These are phyloP conservation scores for Ophiostoma populinum DNA, from an alignment of 2,329 filamentous ascomycete genomes.

Conservation along the genomic window DNA sequence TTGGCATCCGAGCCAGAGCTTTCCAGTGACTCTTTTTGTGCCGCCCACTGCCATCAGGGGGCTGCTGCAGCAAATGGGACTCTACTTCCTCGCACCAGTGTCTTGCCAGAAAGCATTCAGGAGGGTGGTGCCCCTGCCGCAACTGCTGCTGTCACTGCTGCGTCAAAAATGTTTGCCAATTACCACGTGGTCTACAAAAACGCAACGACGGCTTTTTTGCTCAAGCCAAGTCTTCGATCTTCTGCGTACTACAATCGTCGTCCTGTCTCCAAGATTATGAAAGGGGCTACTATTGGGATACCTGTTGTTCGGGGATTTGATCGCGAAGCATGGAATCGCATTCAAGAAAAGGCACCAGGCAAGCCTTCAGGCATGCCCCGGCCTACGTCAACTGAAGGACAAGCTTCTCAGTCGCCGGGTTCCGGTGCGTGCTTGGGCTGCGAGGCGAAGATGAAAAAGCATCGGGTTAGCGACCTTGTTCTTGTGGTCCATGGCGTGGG, in stretches of 20 bases:
- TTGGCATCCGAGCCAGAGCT: slow-evolving; percentile 23
- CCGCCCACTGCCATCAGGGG: slow-evolving; percentile 39
- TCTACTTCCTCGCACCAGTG: slow-evolving; percentile 18
- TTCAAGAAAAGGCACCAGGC: slow-evolving; percentile 31
- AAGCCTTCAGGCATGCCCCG: slow-evolving; percentile 16
- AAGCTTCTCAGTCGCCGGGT: too few relatives aligned
- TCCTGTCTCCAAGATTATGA: slow-evolving; percentile 71
- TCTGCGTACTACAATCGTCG: slow-evolving; percentile 70
- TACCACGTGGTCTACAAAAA: slow-evolving; percentile 82
- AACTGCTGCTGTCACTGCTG: slow-evolving; percentile 23
- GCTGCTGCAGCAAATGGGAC: slow-evolving; percentile 40
- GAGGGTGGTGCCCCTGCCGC: slow-evolving; percentile 20
- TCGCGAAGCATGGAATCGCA: slow-evolving; percentile 53
- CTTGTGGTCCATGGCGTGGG: slow-evolving; percentile 92
- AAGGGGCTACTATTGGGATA: slow-evolving; percentile 65
- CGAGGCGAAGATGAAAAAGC: slow-evolving; percentile 41
- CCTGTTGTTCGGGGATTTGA: slow-evolving; percentile 84
- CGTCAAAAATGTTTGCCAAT: slow-evolving; percentile 42
- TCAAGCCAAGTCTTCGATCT: slow-evolving; percentile 72
- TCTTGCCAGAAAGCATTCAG: too few relatives aligned
- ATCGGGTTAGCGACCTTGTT: slow-evolving; percentile 69
- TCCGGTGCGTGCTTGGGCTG: slow-evolving; percentile 36
- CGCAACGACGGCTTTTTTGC: slow-evolving; percentile 56
- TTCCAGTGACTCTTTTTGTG: slow-evolving; percentile 39
- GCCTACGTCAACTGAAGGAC: too few relatives aligned